Conservation (phyloP, 352 stramenopile species). For the Phytopythium chamaehyphon region DNA sequence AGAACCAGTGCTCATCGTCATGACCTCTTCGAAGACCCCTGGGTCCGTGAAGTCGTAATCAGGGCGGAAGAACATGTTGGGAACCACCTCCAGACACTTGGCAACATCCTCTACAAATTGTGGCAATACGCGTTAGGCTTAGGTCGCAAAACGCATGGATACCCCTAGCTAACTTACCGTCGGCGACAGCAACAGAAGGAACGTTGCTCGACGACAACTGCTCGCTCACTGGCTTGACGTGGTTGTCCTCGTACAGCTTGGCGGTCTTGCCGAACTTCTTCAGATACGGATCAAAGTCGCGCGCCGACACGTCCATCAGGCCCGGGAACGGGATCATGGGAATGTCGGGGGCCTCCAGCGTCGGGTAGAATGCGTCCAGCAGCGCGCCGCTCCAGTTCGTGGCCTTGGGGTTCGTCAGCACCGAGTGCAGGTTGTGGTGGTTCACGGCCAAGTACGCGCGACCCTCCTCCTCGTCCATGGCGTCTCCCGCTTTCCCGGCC, state of each 20-base stretch:
- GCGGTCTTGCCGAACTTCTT: conserved; percentile 63
- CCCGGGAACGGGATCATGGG: conserved; percentile 61
- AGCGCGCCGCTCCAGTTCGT: conserved; percentile 65
- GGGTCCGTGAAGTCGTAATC: conserved; percentile 77
- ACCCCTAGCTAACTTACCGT: conserved; percentile 34
- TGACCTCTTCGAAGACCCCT: conserved; percentile 74
- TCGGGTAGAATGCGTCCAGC: conserved; percentile 71
- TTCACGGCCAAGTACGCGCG: conserved; percentile 59
- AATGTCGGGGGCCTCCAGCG: conserved; percentile 59
- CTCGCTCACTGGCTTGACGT: conserved; percentile 68
- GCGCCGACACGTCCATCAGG: conserved; percentile 46
- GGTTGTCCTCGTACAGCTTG: conserved; percentile 70
- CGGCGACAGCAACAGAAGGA: conserved; percentile 69
- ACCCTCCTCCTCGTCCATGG: conserved; percentile 53
- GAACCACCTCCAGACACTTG: conserved; percentile 71
- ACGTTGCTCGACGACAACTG: conserved; percentile 84
- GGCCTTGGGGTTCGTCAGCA: conserved; percentile 77
- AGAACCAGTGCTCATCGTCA: conserved; percentile 57
- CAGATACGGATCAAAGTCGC: conserved; percentile 79
- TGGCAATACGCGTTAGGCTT: conserved; percentile 3
- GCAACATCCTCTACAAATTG: conserved; percentile 62
- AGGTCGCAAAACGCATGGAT: conserved; percentile 2
- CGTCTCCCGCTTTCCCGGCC: conserved; percentile 10
- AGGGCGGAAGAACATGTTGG: conserved; percentile 76
- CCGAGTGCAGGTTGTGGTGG: conserved; percentile 84